These are phyloP conservation scores for Magnolia sinica DNA, from an alignment of 164 flowering plant species.

Conservation along the genomic window DNA sequence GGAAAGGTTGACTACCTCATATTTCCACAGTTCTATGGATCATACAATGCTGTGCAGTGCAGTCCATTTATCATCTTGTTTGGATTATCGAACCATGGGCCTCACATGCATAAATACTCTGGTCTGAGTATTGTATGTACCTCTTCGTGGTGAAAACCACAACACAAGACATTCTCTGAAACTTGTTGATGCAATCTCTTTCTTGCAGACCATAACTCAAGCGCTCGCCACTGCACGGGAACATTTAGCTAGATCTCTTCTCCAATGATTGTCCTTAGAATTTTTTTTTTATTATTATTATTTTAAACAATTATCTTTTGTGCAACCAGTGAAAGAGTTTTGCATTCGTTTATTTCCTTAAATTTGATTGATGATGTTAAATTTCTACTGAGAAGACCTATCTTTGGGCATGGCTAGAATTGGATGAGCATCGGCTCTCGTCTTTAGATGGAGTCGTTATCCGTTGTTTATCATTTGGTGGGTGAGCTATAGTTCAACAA, in stretches of 20 bases:
- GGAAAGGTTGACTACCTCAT: not conserved
- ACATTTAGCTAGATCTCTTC: constrained; percentile 58
- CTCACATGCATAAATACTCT: too few relatives aligned
- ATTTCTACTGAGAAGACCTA: not conserved
- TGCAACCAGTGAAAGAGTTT: not conserved
- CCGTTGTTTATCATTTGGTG: too few relatives aligned
- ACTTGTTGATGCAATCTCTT: not conserved
- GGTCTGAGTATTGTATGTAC: too few relatives aligned
- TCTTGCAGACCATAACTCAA: constrained; percentile 52
- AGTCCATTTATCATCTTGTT: not conserved
- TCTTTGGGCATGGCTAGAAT: not conserved
- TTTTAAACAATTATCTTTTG: too few relatives aligned
- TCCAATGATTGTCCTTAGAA: constrained; percentile 26
- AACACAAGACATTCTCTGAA: not conserved
- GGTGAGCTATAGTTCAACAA: too few relatives aligned
- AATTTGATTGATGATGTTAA: not conserved
- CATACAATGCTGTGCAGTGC: not conserved
- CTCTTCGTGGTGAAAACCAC: too few relatives aligned
- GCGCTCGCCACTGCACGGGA: constrained; percentile 62
- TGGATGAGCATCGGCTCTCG: too few relatives aligned
- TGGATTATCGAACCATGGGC: too few relatives aligned
- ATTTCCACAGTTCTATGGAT: too few relatives aligned
- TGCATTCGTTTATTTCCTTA: not conserved
- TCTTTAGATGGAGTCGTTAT: too few relatives aligned
- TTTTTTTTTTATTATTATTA: too few relatives aligned